These are phyloP conservation scores for Aspergillus felis DNA, from an alignment of 2,329 filamentous ascomycete genomes.

Conservation along the genomic window DNA sequence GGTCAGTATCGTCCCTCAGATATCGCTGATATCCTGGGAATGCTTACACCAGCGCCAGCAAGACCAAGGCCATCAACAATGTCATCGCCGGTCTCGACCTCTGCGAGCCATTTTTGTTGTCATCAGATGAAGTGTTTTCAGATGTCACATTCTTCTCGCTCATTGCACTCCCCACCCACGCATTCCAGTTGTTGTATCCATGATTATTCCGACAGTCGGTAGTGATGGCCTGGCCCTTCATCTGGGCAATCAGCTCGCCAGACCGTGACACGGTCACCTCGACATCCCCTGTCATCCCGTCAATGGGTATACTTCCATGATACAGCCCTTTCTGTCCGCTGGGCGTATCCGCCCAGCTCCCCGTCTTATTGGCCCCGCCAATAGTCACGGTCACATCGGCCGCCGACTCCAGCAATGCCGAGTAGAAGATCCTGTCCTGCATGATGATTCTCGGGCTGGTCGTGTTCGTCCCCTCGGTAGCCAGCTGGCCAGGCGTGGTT, in stretches of 20 bases:
- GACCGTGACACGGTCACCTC: slow-evolving; percentile 24
- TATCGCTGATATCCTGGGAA: not conserved
- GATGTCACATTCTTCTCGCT: not conserved
- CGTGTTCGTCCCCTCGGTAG: slow-evolving; percentile 15
- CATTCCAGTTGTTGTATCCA: slow-evolving; percentile 34
- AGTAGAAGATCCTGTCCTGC: slow-evolving; percentile 24
- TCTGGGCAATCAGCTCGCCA: slow-evolving; percentile 14
- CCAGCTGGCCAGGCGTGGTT: slow-evolving; percentile 24
- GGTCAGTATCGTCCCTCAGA: not conserved
- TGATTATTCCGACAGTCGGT: slow-evolving; percentile 16
- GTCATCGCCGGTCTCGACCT: not conserved
- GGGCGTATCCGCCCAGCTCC: slow-evolving; percentile 24
- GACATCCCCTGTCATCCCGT: slow-evolving; percentile 20
- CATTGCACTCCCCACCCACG: slow-evolving; percentile 31
- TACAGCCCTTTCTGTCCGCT: slow-evolving; percentile 30
- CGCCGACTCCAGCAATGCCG: slow-evolving; percentile 32
- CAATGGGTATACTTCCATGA: slow-evolving; percentile 26
- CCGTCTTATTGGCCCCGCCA: slow-evolving; percentile 20
- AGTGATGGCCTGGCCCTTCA: slow-evolving; percentile 23
- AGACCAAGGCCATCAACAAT: not conserved
- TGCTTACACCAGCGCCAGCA: not conserved
- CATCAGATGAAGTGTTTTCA: not conserved
- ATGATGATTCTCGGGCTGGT: slow-evolving; percentile 12
- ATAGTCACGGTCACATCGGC: slow-evolving; percentile 30
- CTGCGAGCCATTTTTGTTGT: not conserved